phyloP scores from a whole-genome alignment of 192 early-diverging fungal species.

The Haplosporangium gracile region DNA sequence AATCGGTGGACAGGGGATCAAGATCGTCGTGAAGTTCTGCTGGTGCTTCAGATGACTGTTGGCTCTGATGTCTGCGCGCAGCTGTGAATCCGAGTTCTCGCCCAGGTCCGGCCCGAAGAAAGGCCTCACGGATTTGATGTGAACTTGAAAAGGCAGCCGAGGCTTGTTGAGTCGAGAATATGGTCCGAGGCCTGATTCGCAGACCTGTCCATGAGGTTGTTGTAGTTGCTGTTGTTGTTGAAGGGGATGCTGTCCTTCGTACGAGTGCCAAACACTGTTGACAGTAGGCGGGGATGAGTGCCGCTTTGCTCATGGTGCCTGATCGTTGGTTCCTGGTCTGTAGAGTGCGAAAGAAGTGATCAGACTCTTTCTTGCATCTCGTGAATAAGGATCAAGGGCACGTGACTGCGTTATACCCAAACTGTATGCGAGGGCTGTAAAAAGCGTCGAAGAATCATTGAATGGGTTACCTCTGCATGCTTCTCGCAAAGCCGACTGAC shows the following conservation, averaged over 20 bases:
- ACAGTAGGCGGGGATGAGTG: constrained; percentile 13
- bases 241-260: neutral
- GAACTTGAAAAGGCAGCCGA: constrained; percentile 9
- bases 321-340: neutral
- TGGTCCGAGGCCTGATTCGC: neutral
- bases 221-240: neutral
- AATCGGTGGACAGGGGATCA: neutral
- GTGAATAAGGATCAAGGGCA: neutral
- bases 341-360: neutral
- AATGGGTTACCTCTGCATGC: no score
- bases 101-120: constrained; percentile 34
- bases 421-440: no score
- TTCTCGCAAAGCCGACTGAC: no score
- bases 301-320: neutral
- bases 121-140: constrained; percentile 34
- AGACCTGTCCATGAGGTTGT: neutral
- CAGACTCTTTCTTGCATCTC: neutral
- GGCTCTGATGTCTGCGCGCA: neutral
- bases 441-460: no score
- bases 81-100: constrained; percentile 10
- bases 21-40: neutral
- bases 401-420: neutral
- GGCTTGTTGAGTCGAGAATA: neutral
- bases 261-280: constrained; percentile 10
- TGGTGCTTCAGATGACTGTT: neutral